These are phyloP conservation scores for Talaromyces amestolkiae DNA, from an alignment of 2,329 filamentous ascomycete genomes.

Conservation along the genomic window DNA sequence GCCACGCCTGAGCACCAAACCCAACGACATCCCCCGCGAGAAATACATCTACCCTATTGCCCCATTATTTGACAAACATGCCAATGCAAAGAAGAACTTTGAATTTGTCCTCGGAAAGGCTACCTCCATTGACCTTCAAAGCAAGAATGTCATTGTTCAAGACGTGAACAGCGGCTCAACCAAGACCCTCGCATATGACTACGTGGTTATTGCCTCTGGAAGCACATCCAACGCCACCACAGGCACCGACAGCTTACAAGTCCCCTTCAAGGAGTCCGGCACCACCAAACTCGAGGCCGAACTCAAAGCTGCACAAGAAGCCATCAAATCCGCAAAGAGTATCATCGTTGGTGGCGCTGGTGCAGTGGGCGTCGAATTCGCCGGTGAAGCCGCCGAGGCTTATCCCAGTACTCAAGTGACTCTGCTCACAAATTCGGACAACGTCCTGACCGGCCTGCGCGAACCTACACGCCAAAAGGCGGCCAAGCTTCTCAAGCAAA, in stretches of 20 bases:
- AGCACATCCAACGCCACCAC: constrained; percentile 35
- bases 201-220: constrained; percentile 53
- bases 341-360: constrained; percentile 52
- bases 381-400: constrained; percentile 49
- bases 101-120: constrained; percentile 34
- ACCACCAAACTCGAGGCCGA: background rate
- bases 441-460: constrained; percentile 9
- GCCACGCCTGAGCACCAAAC: constrained; percentile 49
- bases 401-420: constrained; percentile 33
- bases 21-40: constrained; percentile 29
- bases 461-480: constrained; percentile 9
- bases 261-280: constrained; percentile 11
- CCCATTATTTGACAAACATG: constrained; percentile 50
- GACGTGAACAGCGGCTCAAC: background rate
- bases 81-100: constrained; percentile 36
- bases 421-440: constrained; percentile 24
- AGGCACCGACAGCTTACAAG: constrained; percentile 6
- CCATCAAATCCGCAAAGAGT: constrained; percentile 39
- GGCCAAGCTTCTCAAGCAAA: constrained; percentile 13
- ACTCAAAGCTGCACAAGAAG: constrained; percentile 29
- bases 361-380: constrained; percentile 49
- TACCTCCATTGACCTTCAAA: constrained; percentile 41
- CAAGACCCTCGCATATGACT: constrained; percentile 40
- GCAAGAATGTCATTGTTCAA: constrained; percentile 40
- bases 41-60: constrained; percentile 39